Base-by-base conservation (phyloP, 805 yeast species). In the Metschnikowia cerradonensis region DNA sequence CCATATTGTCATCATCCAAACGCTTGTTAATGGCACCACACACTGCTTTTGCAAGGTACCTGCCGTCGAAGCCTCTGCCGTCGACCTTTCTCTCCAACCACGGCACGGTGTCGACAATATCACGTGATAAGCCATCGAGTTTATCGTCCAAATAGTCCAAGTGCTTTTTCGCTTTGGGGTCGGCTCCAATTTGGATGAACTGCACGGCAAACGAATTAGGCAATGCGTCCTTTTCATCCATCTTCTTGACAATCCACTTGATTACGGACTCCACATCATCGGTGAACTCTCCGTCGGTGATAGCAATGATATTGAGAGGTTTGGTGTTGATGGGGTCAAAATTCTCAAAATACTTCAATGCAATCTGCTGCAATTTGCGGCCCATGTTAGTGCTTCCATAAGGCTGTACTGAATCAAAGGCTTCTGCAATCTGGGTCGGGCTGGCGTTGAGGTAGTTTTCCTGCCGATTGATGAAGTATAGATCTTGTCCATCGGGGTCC, bases 401-500 rank as follows among this genome's bases (percentile, higher is more conserved):
- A 2, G 59, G 59, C 13, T 48, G 31, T 7, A 23, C 22, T n/a
- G 42, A 11, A 34, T 50, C 49, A 35, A 56, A 56, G 0, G 56
- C 58, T 3, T 42, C 46, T 1, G 47, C 51, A 14, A 56, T 56
- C 23, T 50, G 50, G 17, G 49, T 38, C 2, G 58, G 59, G 11
- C 50, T 36, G 5, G 52, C 52, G 3, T 50, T 52, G 26, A 48
- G 26, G 20, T 50, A 41, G 3, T 46, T 42, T 19, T 49, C 43
- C 17, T 41, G 20, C 6, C 45, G 32, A 35, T 56, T 56, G 36
- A 56, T 47, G 40, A 56, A 56, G 19, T 47, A 56, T 11, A 56
- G 39, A 38, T 56, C 58, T 50, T 56, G 59, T 26, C 59, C 58
- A 26, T 56, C 53, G n/a, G 49, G 48, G 39, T 54, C 59, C 59